A percentile compares a stretch with the other conserved stretches of the same genome.
These are phyloP conservation scores for Tilletia walkeri DNA, from an alignment of 1,284 basidiomycete genomes.

Conservation along the genomic window DNA sequence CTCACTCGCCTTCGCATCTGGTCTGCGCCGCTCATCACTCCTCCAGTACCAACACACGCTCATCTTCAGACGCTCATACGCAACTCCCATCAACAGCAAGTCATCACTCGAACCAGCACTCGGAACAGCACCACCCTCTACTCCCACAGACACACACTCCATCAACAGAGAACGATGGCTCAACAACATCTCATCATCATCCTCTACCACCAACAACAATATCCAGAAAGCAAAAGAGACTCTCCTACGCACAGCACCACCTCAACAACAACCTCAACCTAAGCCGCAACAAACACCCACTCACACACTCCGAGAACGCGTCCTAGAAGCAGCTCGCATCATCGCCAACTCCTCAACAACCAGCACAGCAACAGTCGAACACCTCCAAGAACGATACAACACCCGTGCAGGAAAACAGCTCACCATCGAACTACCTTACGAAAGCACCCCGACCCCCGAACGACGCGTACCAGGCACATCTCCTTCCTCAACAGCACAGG, in stretches of 20 bases:
- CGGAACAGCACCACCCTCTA: neutral
- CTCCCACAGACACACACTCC: neutral
- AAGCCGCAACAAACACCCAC: neutral
- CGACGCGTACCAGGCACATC: conserved; percentile 33
- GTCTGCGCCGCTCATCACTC: no score
- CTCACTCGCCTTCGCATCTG: no score
- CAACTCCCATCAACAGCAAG: no score
- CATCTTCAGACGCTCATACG: no score
- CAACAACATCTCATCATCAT: neutral
- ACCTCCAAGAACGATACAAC: conserved; percentile 29
- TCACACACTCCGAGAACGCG: neutral
- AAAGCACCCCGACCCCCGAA: conserved; percentile 34
- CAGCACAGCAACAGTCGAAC: conserved; percentile 16
- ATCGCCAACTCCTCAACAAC: neutral
- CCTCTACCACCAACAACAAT: neutral
- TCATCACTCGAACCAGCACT: conserved; percentile 8
- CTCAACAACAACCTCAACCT: neutral
- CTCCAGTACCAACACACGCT: no score
- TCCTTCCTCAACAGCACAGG: conserved; percentile 15
- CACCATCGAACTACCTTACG: conserved; percentile 50
- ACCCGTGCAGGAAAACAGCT: conserved; percentile 36
- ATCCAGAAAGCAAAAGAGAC: conserved; percentile 4
- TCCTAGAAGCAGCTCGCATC: conserved; percentile 10
- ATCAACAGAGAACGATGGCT: neutral
- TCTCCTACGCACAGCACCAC: neutral